Base-by-base conservation (phyloP, 1,139 yeast genomes). In the Nakaseomyces nivariensis region DNA sequence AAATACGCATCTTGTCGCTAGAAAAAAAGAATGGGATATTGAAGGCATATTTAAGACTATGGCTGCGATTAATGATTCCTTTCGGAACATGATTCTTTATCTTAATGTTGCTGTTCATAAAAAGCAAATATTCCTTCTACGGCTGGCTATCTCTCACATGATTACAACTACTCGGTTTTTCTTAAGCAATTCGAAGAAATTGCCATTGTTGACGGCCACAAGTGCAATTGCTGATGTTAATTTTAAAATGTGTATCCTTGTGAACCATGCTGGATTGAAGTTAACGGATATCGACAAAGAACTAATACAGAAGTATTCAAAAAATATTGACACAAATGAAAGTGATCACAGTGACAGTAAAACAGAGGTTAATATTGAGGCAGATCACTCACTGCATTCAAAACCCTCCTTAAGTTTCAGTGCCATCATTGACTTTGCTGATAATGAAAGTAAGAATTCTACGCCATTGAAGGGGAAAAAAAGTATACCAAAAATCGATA, bases 81-180 rank as follows among this genome's bases (percentile, higher is more conserved):
- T 41, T 41, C 44, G 44, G 5, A 13, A 41, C 10, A 41, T 41
- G 34, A n/a, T 8, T 27, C 24, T 41, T 5, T 41, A 27, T 41
- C 7, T 41, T 10, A 17, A 41, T 41, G 24, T 41, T 27, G 34
- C 44, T 3, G 34, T 11, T 4, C 7, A 41, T 24, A 41, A 41
- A 11, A 41, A 41, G 25, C 24, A 41, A 22, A 41, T 41, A 41
- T 41, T 41, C 8, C 13, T 41, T 4, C 25, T 41, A 13, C 44
- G 44, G 7, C 13, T 41, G 34, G 44, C 44, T 4, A 41, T 41
- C 11, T 41, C 90, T 34, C 89, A 85, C 67, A 76, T 84, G 1
- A 79, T 90, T 46, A 82, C 96, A 6, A 78, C 90, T 0, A 78
- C 94, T 0, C 76, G 96, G 59, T 88, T 87, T 63, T 86, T 73